Evolutionary conservation across 345 rosid genomes (phyloP).

Genomic region (Acer campestre): DNA sequence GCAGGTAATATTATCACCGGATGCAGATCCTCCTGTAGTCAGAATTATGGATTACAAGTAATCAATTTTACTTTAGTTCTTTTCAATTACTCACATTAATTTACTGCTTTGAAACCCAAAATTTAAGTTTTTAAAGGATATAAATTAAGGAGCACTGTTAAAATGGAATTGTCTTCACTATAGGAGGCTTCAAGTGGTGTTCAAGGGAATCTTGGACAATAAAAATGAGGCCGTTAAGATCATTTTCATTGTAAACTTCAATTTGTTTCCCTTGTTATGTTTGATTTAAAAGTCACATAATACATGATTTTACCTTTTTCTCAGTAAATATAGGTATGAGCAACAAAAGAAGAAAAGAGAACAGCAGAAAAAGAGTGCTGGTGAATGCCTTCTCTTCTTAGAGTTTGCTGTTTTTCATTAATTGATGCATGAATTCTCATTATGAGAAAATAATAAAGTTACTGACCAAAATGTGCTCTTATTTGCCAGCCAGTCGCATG

Average conservation of each 20-base stretch:
- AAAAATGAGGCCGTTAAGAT: not conserved
- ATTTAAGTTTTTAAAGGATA: not conserved
- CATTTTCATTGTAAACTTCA: not conserved
- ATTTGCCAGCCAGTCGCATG: conserved; percentile 63
- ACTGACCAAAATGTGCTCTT: conserved; percentile 35
- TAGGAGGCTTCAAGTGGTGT: not conserved
- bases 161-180: not conserved
- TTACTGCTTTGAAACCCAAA: not conserved
- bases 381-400: conserved; percentile 31
- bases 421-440: conserved; percentile 17
- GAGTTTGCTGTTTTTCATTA: conserved; percentile 28
- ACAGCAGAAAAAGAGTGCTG: conserved; percentile 88
- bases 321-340: conserved; percentile 83
- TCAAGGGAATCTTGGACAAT: not conserved
- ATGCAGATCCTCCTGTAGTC: conserved; percentile 94
- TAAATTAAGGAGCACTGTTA: not conserved
- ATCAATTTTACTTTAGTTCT: not conserved
- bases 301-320: conserved; percentile 16
- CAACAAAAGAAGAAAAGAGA: conserved; percentile 80
- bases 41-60: conserved; percentile 93
- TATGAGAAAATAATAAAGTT: conserved; percentile 20
- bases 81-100: not conserved
- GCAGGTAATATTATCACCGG: conserved; percentile 88
- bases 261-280: not conserved
- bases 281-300: conserved; percentile 7